Evolutionary conservation across 225 moss, liverwort and hornwort species (phyloP), one percentile per base, ranked within the genome.

Genomic region (Bryum argenteum): DNA sequence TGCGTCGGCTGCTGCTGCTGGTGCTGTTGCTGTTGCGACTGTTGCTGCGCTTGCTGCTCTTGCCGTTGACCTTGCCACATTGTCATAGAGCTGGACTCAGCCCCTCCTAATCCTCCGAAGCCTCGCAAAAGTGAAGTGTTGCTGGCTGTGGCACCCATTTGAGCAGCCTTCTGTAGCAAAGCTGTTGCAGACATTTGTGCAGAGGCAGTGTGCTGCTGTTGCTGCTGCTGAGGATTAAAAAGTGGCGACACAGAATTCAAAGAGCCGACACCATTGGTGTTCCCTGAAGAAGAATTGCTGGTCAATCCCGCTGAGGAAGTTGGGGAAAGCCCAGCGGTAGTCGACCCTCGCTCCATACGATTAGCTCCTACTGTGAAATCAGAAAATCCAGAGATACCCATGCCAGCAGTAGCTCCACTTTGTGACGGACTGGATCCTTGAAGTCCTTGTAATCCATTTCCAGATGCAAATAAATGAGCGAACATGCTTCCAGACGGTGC

Each of bases 111-210:
- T 77, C 91, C 33, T 5, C 33, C 92, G 85, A 85, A 94, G 52
- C 94, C 89, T 80, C 98, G 86, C 51, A 98, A 70, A 43, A 98
- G 78, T 73, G 98, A 94, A 60, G 86, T 87, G 54, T 93, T 97
- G 71, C 97, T 98, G 14, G 89, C 84, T 72, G 94, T 92, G 22
- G 94, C 89, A 58, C 97, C 92, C 98, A 98, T 94, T 75, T 98
- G 98, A 39, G 98, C 98, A 69, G 98, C 98, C 79, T 98, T 98
- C 69, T 98, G 98, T 65, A 98, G 94, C 74, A 98, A 85, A 70
- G 98, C 98, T 53, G 98, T 98, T 70, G 98, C 98, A 59, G 98
- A 98, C 98, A 98, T 98, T 74, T 94, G 98, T 10, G 98, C 85
- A 39, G 91, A 87, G 45, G 89, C 80, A 43, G 94, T 89, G 67